phyloP scores from a whole-genome alignment of 2,329 filamentous ascomycete genomes.

The Colletotrichum sp. region DNA sequence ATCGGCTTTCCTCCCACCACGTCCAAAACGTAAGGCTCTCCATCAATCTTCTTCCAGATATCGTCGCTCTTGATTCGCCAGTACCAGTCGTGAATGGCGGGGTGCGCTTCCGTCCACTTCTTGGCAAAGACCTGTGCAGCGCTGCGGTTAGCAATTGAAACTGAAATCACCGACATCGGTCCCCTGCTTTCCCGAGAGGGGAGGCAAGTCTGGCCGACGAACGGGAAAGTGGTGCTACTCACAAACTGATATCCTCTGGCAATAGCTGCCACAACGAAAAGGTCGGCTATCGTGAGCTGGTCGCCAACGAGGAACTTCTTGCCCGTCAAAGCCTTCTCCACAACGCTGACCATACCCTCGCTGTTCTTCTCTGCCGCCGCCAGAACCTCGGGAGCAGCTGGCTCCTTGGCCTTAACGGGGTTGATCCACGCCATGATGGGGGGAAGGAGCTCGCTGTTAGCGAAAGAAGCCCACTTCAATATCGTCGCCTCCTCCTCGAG shows the following conservation, averaged over 20 bases:
- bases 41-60: conserved; percentile 12
- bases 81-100: conserved; percentile 4
- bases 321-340: conserved; percentile 9
- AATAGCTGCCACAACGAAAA: conserved; percentile 1
- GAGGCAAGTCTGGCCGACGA: background rate
- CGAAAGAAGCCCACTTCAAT: conserved; percentile 10
- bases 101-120: conserved; percentile 3
- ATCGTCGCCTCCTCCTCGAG: conserved; percentile 7
- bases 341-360: conserved; percentile 9
- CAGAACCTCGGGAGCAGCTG: background rate
- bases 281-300: conserved; percentile 3
- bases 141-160: background rate
- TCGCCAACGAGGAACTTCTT: conserved; percentile 12
- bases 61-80: conserved; percentile 13
- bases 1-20: conserved; percentile 9
- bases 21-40: conserved; percentile 7
- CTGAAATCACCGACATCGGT: background rate
- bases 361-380: conserved; percentile 8
- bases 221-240: background rate
- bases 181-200: background rate
- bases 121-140: background rate
- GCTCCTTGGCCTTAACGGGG: background rate
- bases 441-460: conserved; percentile 8
- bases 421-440: conserved; percentile 16
- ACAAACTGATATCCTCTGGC: conserved; percentile 9